Evolutionary conservation across 208 protist species (phyloP), one percentile per base, ranked within the genome.

Genomic region (Trypanosoma conorhini): DNA sequence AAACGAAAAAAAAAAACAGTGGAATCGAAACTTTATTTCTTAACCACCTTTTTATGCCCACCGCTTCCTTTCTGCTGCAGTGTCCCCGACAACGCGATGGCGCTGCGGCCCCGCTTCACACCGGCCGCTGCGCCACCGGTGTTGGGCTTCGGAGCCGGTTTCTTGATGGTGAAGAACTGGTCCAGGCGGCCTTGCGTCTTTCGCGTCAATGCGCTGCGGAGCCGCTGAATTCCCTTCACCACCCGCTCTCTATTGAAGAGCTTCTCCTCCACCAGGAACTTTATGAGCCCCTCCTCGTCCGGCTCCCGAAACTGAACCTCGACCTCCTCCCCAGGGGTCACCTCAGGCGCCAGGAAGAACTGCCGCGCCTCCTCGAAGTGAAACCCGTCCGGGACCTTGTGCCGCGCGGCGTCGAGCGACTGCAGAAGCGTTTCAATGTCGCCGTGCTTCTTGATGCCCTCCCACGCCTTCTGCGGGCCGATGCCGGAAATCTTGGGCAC

Each of bases 241-340:
- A 98, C 91, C 28, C 95, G 84, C 12, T 97, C 93, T 26, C 92
- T 87, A 64, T 95, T 93, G 80, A 99, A 99, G 24, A 93, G 74
- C 77, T 99, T 99, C 73, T 99, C 98, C 26, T 92, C 69, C 13
- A 98, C 91, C 26, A 99, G 82, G 76, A 99, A 99, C 72, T 99
- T 60, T 44, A 99, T 88, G 7, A 99, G 74, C 0, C 93, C 98
- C 66, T 98, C 95, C 70, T 98, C 97, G 78, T 99, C 98, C 8
- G 98, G 98, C 58, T 97, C 93, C 24, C 62, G 85, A 90, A 98
- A 99, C 68, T 96, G 89, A 62, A 99, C 82, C 30, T 96, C 79
- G 12, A 95, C 22, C 24, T 92, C 80, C 24, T 85, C 83, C 24
- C 40, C 88, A 3, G 81, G 79, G 1, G 74, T 88, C 17, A 99